These are phyloP conservation scores for Alternaria arborescens DNA, from an alignment of 2,329 filamentous ascomycete genomes.

Conservation along the genomic window DNA sequence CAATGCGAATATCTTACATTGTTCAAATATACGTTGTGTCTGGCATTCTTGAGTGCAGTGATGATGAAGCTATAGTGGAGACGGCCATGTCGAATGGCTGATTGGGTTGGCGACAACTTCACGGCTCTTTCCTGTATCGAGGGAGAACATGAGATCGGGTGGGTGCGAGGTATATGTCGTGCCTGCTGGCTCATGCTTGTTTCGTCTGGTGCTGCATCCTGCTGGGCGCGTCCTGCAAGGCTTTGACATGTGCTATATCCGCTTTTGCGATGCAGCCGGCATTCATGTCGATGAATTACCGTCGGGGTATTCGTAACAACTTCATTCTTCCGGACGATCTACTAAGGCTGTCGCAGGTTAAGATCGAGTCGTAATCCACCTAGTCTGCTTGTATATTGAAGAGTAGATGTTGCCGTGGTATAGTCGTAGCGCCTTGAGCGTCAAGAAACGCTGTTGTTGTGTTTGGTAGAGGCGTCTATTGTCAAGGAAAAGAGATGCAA, in stretches of 20 bases:
- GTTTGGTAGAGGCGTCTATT: neutral
- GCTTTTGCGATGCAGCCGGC: too few species aligned
- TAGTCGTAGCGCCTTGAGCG: neutral
- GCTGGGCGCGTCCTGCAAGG: too few species aligned
- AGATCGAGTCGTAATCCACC: neutral
- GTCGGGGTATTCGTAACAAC: neutral
- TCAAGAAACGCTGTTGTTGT: neutral
- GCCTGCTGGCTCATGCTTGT: too few species aligned
- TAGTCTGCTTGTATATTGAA: neutral
- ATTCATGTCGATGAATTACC: too few species aligned
- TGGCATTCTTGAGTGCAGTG: neutral
- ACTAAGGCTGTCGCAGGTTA: neutral
- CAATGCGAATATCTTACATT: constrained; percentile 1
- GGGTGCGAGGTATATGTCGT: too few species aligned
- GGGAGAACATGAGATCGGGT: too few species aligned
- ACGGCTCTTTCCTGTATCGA: too few species aligned
- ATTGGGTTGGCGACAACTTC: too few species aligned
- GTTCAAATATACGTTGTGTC: neutral
- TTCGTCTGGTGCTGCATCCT: too few species aligned
- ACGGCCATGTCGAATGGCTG: too few species aligned
- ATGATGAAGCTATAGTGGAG: neutral
- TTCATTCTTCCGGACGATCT: neutral
- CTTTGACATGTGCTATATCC: too few species aligned
- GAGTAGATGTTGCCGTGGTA: neutral
- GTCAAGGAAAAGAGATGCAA: neutral